Conservation (phyloP, 495 filamentous ascomycete species). For the Talaromyces trachyspermus region DNA sequence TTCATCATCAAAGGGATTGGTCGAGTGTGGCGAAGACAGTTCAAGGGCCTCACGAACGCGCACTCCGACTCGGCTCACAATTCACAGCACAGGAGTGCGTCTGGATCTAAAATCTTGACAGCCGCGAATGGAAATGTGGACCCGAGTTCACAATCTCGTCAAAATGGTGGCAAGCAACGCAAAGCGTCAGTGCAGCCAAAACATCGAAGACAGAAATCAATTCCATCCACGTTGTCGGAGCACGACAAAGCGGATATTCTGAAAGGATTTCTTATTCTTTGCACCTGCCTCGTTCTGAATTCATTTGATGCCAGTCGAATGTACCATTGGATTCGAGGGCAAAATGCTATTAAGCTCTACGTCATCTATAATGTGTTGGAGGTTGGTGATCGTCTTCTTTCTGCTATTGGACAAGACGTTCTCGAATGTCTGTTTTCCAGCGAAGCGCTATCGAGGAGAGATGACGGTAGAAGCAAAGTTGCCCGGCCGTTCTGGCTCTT, state of each 20-base stretch:
- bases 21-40: slow-evolving; percentile 63
- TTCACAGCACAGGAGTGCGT: not conserved
- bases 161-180: not conserved
- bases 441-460: slow-evolving; percentile 81
- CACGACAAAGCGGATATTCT: slow-evolving; percentile 94
- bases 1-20: slow-evolving; percentile 72
- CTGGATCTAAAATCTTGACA: not conserved
- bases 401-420: slow-evolving; percentile 90
- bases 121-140: not conserved
- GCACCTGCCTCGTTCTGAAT: slow-evolving; percentile 79
- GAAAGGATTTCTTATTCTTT: slow-evolving; percentile 77
- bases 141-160: not conserved
- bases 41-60: slow-evolving; percentile 22
- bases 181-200: slow-evolving; percentile 23
- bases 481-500: slow-evolving; percentile 88
- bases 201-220: slow-evolving; percentile 73
- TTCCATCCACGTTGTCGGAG: slow-evolving; percentile 71
- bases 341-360: slow-evolving; percentile 95
- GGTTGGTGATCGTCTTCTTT: slow-evolving; percentile 76
- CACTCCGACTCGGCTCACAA: not conserved
- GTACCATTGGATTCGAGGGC: slow-evolving; percentile 96
- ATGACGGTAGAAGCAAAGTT: slow-evolving; percentile 88
- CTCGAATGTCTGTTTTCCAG: slow-evolving; percentile 91
- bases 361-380: slow-evolving; percentile 98
- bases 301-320: slow-evolving; percentile 91